phyloP scores from a whole-genome alignment of 371 early-diverging fungal species.

The Mycotypha africana region DNA sequence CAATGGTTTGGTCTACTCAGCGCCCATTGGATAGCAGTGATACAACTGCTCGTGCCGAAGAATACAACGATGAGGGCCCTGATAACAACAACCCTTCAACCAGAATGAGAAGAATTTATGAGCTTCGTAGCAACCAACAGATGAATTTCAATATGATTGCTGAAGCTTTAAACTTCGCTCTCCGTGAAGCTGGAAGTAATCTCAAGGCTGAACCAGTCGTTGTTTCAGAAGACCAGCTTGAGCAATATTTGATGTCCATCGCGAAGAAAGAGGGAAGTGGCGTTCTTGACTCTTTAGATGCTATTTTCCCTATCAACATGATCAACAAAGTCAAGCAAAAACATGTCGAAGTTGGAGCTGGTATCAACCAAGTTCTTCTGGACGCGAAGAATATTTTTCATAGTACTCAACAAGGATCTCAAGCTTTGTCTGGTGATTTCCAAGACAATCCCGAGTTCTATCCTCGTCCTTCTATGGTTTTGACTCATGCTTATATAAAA shows the following conservation, averaged over 20 bases:
- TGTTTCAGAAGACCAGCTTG: too few relatives aligned
- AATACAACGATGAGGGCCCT: background rate
- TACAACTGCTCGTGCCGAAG: background rate
- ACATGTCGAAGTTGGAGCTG: too few relatives aligned
- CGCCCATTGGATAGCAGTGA: too few relatives aligned
- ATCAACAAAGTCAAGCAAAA: background rate
- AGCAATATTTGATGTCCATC: too few relatives aligned
- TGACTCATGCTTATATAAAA: constrained; percentile 7
- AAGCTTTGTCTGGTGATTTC: background rate
- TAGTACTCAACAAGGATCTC: background rate
- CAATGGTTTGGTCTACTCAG: background rate
- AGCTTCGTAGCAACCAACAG: background rate
- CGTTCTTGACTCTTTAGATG: background rate
- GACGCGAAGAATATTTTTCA: background rate
- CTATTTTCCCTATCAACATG: background rate
- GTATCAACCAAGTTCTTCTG: too few relatives aligned
- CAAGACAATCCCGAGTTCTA: background rate
- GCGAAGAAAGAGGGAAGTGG: too few relatives aligned
- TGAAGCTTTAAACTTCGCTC: background rate
- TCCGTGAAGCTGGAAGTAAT: constrained; percentile 1
- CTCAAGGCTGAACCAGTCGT: constrained; percentile 1
- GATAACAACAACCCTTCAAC: background rate
- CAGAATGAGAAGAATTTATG: constrained; percentile 2
- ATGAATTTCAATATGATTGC: constrained; percentile 3
- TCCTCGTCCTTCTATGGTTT: constrained; percentile 1